Percentiles rank a stretch among this genome's conserved stretches.
phyloP scores from a whole-genome alignment of 2,329 filamentous ascomycete genomes.

The Fusarium odoratissimum region DNA sequence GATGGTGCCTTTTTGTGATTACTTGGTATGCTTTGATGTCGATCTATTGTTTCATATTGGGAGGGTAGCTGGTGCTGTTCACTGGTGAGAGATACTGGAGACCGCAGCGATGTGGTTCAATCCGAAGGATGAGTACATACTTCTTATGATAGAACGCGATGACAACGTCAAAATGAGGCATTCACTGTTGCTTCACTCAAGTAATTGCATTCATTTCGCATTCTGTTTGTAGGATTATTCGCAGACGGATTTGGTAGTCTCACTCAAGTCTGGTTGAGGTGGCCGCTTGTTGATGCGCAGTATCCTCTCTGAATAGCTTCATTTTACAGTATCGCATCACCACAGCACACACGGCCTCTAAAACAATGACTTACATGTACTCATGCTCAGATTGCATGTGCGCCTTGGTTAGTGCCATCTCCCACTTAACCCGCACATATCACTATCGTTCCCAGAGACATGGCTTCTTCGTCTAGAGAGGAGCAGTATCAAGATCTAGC shows the following conservation, averaged over 20 bases:
- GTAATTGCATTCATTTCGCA: no score
- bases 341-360: rapidly evolving
- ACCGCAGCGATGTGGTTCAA: no score
- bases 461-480: rapidly evolving
- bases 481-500: rapidly evolving
- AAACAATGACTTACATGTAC: rapidly evolving
- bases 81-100: not conserved
- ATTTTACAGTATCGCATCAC: rapidly evolving
- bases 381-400: rapidly evolving
- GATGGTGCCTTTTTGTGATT: rapidly evolving
- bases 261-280: rapidly evolving
- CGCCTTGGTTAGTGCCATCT: rapidly evolving
- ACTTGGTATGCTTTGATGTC: not conserved
- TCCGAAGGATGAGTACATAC: rapidly evolving
- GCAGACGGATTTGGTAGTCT: rapidly evolving
- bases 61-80: not conserved
- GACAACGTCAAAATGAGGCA: not conserved
- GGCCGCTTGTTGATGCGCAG: rapidly evolving
- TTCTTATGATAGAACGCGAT: no score
- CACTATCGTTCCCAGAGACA: rapidly evolving
- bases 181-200: rapidly evolving
- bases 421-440: rapidly evolving
- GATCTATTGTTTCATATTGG: not conserved
- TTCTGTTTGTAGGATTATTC: rapidly evolving
- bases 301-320: not conserved